These are phyloP conservation scores for Lachancea thermotolerans DNA, from an alignment of 805 yeast genomes.

Conservation along the genomic window DNA sequence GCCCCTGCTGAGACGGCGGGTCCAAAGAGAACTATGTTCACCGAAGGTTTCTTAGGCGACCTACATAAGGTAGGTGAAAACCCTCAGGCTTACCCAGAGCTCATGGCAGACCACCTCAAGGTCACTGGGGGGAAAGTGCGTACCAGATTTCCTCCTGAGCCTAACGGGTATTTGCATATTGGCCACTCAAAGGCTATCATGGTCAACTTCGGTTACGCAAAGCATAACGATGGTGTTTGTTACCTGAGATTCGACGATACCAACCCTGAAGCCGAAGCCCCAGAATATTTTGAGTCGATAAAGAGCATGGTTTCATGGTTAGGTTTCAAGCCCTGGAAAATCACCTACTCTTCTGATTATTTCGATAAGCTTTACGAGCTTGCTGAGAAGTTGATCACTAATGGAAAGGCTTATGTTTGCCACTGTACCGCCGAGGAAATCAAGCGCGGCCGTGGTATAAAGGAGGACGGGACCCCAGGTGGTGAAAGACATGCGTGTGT, in stretches of 20 bases:
- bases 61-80: slow-evolving; percentile 94
- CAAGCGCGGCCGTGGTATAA: slow-evolving; percentile 82
- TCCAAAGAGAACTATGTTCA: slow-evolving; percentile 67
- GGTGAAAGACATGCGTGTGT: slow-evolving; percentile 83
- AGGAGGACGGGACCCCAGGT: slow-evolving; percentile 87
- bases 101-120: slow-evolving; percentile 71
- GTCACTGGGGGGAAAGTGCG: slow-evolving; percentile 76
- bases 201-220: slow-evolving; percentile 97
- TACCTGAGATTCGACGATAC: slow-evolving; percentile 95
- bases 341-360: slow-evolving; percentile 94
- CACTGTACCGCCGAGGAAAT: slow-evolving; percentile 91
- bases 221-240: slow-evolving; percentile 77
- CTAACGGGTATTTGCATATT: slow-evolving; percentile 97
- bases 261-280: slow-evolving; percentile 98
- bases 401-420: slow-evolving; percentile 82
- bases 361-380: slow-evolving; percentile 82
- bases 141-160: slow-evolving; percentile 97
- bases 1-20: slow-evolving; percentile 3
- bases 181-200: slow-evolving; percentile 98
- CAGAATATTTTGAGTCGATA: slow-evolving; percentile 78
- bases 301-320: slow-evolving; percentile 84
- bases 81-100: slow-evolving; percentile 82
- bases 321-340: slow-evolving; percentile 89
- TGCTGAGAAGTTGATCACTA: slow-evolving; percentile 72
- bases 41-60: slow-evolving; percentile 93